Evolutionary conservation across 2,329 filamentous ascomycete species (phyloP).

Genomic region (Fusarium sp.): DNA sequence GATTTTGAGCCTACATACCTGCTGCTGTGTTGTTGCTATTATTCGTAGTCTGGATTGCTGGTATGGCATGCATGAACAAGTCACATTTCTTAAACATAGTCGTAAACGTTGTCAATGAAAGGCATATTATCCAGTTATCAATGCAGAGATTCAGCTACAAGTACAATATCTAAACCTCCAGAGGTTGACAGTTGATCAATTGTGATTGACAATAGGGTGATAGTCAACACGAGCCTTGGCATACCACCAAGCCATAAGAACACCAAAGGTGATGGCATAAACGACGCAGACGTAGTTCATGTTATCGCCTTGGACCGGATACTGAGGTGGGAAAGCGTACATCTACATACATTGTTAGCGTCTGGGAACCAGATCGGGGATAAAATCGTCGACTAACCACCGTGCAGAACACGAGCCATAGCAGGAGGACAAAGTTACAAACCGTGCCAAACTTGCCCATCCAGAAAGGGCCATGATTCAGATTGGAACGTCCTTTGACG

Average conservation of each 20-base stretch:
- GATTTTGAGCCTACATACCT: no score
- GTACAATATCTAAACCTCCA: background rate
- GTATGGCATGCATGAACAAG: no score
- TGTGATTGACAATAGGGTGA: background rate
- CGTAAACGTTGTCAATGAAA: rapidly evolving
- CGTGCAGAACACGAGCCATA: background rate
- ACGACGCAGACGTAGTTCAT: background rate
- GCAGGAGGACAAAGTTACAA: background rate
- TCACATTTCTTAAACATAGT: no score
- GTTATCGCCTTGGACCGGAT: background rate
- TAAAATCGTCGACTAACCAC: background rate
- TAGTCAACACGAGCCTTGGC: background rate
- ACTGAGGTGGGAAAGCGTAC: background rate
- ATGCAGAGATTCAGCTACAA: background rate
- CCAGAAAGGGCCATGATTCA: background rate
- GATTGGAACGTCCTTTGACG: background rate
- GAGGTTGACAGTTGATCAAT: background rate
- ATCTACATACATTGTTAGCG: background rate
- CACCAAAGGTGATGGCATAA: background rate
- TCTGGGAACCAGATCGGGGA: background rate
- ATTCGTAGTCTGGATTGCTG: no score
- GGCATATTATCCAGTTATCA: background rate
- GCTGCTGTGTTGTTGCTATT: no score
- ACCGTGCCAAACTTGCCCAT: background rate
- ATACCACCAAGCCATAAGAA: background rate